These are phyloP conservation scores for Vitis rotundifolia DNA, from an alignment of 164 flowering plant species.

Conservation along the genomic window DNA sequence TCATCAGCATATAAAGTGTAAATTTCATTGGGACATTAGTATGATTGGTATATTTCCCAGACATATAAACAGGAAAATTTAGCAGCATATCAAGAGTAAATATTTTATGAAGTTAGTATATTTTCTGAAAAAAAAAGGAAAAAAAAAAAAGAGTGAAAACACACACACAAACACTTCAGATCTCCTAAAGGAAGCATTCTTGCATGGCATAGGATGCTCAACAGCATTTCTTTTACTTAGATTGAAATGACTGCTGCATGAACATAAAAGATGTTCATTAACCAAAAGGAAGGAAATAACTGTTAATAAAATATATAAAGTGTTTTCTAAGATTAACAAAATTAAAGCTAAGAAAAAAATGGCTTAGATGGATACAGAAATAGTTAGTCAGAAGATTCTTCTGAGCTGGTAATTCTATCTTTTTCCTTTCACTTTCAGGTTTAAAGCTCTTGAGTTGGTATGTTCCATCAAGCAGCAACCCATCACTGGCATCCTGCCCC, in stretches of 20 bases:
- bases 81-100: too few relatives aligned
- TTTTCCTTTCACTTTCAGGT: conserved; percentile 53
- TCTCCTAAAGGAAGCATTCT: too few relatives aligned
- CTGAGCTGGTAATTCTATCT: conserved; percentile 75
- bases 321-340: not conserved
- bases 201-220: too few relatives aligned
- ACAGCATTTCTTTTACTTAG: too few relatives aligned
- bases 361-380: conserved; percentile 72
- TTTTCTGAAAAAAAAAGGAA: not conserved
- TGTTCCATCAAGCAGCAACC: conserved; percentile 21
- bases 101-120: not conserved
- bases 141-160: not conserved
- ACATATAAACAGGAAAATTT: too few relatives aligned
- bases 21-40: too few relatives aligned
- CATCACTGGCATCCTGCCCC: conserved; percentile 31
- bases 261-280: too few relatives aligned
- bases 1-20: too few relatives aligned
- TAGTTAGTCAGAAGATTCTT: conserved; percentile 89
- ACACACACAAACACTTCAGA: not conserved
- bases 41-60: too few relatives aligned
- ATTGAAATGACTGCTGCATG: too few relatives aligned
- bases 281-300: too few relatives aligned
- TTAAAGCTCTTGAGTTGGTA: conserved; percentile 39
- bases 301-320: not conserved
- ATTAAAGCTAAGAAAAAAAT: not conserved